Conservation (phyloP, 225 moss, liverwort and hornwort species). For the Bryum argenteum region DNA sequence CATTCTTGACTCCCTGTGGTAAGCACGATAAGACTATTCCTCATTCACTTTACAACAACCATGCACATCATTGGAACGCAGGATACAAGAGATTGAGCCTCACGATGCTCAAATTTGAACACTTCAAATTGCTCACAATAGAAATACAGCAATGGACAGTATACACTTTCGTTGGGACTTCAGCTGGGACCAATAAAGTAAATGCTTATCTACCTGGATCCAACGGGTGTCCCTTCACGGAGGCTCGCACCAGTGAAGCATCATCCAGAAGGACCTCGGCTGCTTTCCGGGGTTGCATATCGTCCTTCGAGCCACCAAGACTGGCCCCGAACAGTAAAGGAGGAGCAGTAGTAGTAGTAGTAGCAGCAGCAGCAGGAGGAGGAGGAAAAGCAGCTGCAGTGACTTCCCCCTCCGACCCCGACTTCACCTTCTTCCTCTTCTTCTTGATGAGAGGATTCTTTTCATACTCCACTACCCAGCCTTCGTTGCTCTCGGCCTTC, state of each 20-base stretch:
- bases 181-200: conserved; percentile 2
- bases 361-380: conserved; percentile 4
- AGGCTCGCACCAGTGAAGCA: conserved; percentile 28
- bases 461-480: conserved; percentile 35
- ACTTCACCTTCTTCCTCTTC: conserved; percentile 53
- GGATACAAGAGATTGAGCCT: conserved; percentile 16
- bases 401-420: conserved; percentile 37
- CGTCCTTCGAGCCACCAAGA: conserved; percentile 40
- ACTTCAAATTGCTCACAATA: conserved; percentile 38
- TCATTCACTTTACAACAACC: too few species aligned
- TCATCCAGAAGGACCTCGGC: conserved; percentile 39
- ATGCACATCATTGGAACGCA: too few species aligned
- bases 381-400: not conserved
- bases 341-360: conserved; percentile 15
- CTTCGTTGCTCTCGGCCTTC: conserved; percentile 39
- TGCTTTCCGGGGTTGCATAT: conserved; percentile 26
- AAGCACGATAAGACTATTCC: too few species aligned
- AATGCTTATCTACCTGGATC: conserved; percentile 26
- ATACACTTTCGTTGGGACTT: conserved; percentile 23
- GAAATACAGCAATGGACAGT: conserved; percentile 48
- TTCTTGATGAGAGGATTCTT: conserved; percentile 52
- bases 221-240: conserved; percentile 20
- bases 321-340: conserved; percentile 42
- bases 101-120: conserved; percentile 35
- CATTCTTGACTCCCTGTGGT: too few species aligned